phyloP scores from a whole-genome alignment of 495 filamentous ascomycete genomes.

The Mycothermus thermophilus region DNA sequence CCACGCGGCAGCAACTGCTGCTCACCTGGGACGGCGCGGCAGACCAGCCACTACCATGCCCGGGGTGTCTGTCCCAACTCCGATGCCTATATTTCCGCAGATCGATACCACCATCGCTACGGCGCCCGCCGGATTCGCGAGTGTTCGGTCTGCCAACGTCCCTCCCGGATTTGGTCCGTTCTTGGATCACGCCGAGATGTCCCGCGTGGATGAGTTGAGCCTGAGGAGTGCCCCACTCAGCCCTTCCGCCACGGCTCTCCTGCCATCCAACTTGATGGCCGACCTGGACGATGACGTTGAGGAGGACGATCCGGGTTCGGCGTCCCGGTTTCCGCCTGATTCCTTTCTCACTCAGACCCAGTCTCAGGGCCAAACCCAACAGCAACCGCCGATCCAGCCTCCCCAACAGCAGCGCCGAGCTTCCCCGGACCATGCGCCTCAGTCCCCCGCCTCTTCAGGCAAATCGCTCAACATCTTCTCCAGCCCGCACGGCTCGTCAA shows the following conservation, averaged over 20 bases:
- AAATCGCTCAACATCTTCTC: slow-evolving; percentile 50
- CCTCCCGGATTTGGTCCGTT: slow-evolving; percentile 40
- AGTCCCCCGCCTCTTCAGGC: slow-evolving; percentile 58
- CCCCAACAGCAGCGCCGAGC: slow-evolving; percentile 20
- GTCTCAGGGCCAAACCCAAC: too few species aligned
- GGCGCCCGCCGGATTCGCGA: slow-evolving; percentile 21
- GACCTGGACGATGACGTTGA: slow-evolving; percentile 53
- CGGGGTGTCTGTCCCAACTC: slow-evolving; percentile 26
- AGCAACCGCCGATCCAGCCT: neutral
- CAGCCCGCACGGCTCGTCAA: slow-evolving; percentile 50
- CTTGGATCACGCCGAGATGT: slow-evolving; percentile 24
- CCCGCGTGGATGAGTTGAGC: slow-evolving; percentile 33
- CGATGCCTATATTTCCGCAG: slow-evolving; percentile 25
- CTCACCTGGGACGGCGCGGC: slow-evolving; percentile 40
- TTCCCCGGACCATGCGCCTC: slow-evolving; percentile 39
- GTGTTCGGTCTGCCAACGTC: slow-evolving; percentile 25
- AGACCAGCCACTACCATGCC: slow-evolving; percentile 44
- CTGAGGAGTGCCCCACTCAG: slow-evolving; percentile 54
- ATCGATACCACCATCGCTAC: slow-evolving; percentile 21
- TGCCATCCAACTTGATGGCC: slow-evolving; percentile 66
- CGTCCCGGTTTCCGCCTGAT: slow-evolving; percentile 24
- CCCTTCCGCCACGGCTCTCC: slow-evolving; percentile 60
- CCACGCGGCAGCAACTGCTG: too few species aligned
- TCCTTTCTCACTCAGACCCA: slow-evolving; percentile 15
- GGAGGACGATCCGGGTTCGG: slow-evolving; percentile 51